These are phyloP conservation scores for Naganishia onofrii DNA, from an alignment of 768 basidiomycete genomes.

Conservation along the genomic window DNA sequence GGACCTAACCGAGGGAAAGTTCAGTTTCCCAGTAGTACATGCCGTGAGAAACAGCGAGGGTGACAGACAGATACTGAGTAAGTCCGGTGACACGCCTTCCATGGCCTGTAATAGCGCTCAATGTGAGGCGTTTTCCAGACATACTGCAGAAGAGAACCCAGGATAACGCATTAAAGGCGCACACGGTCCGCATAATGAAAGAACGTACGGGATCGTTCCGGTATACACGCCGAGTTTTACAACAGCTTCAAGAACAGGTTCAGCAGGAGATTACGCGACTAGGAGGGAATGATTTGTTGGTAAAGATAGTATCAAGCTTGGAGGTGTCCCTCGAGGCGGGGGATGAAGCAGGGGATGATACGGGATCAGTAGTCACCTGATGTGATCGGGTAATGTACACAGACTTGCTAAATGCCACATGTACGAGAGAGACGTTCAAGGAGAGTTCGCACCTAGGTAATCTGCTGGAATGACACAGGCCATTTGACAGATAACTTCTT, in stretches of 20 bases:
- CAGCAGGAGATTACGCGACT: constrained; percentile 66
- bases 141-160: constrained; percentile 84
- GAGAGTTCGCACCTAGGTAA: no score
- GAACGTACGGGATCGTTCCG: constrained; percentile 77
- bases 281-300: constrained; percentile 70
- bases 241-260: constrained; percentile 66
- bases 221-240: constrained; percentile 73
- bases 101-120: neutral
- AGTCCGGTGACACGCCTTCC: constrained; percentile 41
- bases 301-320: constrained; percentile 53
- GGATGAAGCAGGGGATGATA: neutral
- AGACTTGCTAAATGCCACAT: no score
- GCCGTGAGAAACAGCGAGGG: constrained; percentile 67
- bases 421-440: no score
- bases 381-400: no score
- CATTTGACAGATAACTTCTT: no score
- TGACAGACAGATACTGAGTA: constrained; percentile 78
- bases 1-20: constrained; percentile 94
- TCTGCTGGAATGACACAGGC: no score
- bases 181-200: constrained; percentile 74
- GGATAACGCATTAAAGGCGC: constrained; percentile 73
- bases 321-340: constrained; percentile 6
- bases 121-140: constrained; percentile 58
- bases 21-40: constrained; percentile 93
- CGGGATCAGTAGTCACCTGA: neutral